phyloP scores from a whole-genome alignment of 257 asterid species.

The Solanum tarijense region DNA sequence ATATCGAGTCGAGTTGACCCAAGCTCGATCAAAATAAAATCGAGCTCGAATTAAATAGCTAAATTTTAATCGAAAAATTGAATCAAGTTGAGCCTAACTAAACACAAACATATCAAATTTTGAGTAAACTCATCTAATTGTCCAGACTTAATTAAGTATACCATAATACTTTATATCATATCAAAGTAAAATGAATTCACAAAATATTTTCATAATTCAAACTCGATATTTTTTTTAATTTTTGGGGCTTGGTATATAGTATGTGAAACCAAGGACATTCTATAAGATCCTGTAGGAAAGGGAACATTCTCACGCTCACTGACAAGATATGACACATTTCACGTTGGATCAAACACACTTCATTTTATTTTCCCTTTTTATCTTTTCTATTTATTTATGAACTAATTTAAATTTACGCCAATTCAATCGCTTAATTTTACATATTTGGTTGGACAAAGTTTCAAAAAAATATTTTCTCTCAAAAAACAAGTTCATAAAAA shows the following conservation, averaged over 20 bases:
- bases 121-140: accelerated
- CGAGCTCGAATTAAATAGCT: accelerated
- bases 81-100: too few species aligned
- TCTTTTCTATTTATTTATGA: neutral
- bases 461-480: too few species aligned
- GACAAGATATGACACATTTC: conserved; percentile 11
- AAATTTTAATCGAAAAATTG: neutral
- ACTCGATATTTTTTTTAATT: accelerated
- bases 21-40: neutral
- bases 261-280: too few species aligned
- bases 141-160: neutral
- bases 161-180: accelerated
- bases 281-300: neutral
- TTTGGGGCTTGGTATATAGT: neutral
- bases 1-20: neutral
- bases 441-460: accelerated
- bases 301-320: conserved; percentile 33
- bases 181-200: neutral
- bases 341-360: conserved; percentile 15
- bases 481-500: too few species aligned
- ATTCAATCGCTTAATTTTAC: neutral
- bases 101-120: neutral
- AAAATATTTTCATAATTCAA: neutral
- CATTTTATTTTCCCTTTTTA: neutral
- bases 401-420: neutral